Base-by-base conservation (phyloP, 306 rosid species). In the Citrullus amarus region DNA sequence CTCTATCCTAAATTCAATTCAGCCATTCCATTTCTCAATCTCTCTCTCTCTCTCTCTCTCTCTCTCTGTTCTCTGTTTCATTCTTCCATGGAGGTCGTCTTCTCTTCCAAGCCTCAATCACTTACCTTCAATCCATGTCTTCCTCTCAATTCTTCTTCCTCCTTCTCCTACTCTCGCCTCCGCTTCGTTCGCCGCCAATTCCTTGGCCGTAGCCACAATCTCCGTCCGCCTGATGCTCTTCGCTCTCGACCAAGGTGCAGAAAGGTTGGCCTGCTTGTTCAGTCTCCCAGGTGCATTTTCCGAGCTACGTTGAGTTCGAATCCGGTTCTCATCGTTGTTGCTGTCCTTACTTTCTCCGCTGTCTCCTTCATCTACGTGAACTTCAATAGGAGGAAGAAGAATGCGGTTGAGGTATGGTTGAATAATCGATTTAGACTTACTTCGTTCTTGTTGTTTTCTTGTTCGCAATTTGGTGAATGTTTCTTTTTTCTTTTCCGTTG, bases 271-370 rank as follows among this genome's bases (percentile, higher is more conserved):
- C 75, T 79, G 43, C 81, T 79, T 32, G 20, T 77, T 75, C 91
- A 80, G 30, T 79, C 96, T 9, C 83, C 97, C 2, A 83, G 89
- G 10, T 86, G 91, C 57, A 22, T 89, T 38, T 78, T 92, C 83
- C 85, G 82, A 25, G 89, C 97, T 22, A 83, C 97, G 20, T 76
- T 92, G 32, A 81, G 44, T 22, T 83, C 97, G 22, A 89, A 85
- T 56, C 60, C 87, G 15, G 53, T 86, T 56, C 39, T 92, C 73
- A 81, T 89, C 79, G 79, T 87, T 20, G 85, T 91, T 78, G 83
- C 91, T 55, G 81, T 85, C 2, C 88, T 91, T 20, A 90, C 96
- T 58, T 58, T 94, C 71, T 89, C 99, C 46, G 97, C 92, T 4
- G 87, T 87, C 75, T 92, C 97, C 4, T 71, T 83, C 9, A 70